Conservation (phyloP, 768 basidiomycete species). For the Tricholoma sp. region DNA sequence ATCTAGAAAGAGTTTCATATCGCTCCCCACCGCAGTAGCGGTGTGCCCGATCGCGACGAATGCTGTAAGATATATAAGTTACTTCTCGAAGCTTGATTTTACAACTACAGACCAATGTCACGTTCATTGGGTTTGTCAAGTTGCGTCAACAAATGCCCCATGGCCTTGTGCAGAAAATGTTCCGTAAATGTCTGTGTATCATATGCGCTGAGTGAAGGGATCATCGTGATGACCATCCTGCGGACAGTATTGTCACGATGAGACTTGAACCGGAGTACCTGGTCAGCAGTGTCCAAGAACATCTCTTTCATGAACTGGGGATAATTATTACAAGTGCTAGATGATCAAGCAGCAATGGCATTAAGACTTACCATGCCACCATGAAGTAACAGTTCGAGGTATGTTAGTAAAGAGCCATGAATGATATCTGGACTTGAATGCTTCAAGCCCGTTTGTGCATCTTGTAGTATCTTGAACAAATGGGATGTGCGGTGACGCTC, state of each 20-base stretch:
- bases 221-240: slow-evolving; percentile 92
- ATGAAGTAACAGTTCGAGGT: slow-evolving; percentile 85
- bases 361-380: slow-evolving; percentile 83
- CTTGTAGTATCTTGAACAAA: slow-evolving; percentile 78
- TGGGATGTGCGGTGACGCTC: slow-evolving; percentile 66
- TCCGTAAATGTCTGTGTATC: slow-evolving; percentile 90
- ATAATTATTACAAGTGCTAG: not conserved
- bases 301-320: slow-evolving; percentile 81
- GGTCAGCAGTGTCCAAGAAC: slow-evolving; percentile 83
- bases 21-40: slow-evolving; percentile 83
- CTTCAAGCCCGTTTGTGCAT: slow-evolving; percentile 80
- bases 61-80: slow-evolving; percentile 40
- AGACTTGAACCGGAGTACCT: slow-evolving; percentile 82
- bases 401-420: slow-evolving; percentile 88
- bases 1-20: slow-evolving; percentile 95
- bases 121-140: slow-evolving; percentile 87
- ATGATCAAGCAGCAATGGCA: not conserved
- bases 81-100: not conserved
- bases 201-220: slow-evolving; percentile 91
- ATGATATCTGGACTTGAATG: slow-evolving; percentile 81
- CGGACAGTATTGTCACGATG: slow-evolving; percentile 86
- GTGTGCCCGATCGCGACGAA: slow-evolving; percentile 97
- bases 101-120: slow-evolving; percentile 62
- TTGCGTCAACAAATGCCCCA: slow-evolving; percentile 86
- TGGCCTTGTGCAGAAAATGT: slow-evolving; percentile 88